Percentiles rank a stretch among this genome's conserved stretches.
These are phyloP conservation scores for Pichia paraexigua DNA, from an alignment of 805 yeast species.

Conservation along the genomic window DNA sequence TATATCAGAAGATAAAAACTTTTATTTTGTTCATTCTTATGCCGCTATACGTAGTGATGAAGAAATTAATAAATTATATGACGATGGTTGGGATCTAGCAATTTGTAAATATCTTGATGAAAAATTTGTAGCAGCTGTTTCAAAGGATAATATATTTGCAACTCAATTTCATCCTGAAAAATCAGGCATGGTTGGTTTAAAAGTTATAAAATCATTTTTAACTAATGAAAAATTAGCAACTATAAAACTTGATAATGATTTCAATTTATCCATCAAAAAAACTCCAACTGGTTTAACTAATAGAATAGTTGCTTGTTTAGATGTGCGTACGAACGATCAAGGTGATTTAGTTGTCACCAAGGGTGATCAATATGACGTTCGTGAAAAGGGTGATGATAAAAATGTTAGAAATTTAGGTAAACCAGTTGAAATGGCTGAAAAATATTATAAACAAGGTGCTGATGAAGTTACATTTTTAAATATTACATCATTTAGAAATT, in stretches of 20 bases:
- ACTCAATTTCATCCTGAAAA: slow-evolving; percentile 99
- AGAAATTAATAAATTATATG: slow-evolving; percentile 26
- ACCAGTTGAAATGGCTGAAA: slow-evolving; percentile 90
- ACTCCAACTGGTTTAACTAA: slow-evolving; percentile 61
- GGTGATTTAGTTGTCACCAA: slow-evolving; percentile 97
- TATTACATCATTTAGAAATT: slow-evolving; percentile 91
- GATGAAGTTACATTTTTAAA: slow-evolving; percentile 94
- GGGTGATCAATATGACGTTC: slow-evolving; percentile 97
- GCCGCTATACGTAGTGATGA: slow-evolving; percentile 51
- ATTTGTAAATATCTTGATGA: slow-evolving; percentile 69
- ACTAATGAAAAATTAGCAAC: slow-evolving; percentile 31
- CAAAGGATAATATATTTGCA: slow-evolving; percentile 75
- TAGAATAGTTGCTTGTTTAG: slow-evolving; percentile 92
- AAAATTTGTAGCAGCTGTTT: slow-evolving; percentile 72
- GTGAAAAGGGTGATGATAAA: slow-evolving; percentile 54
- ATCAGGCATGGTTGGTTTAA: slow-evolving; percentile 85
- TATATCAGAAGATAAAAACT: slow-evolving; percentile 58
- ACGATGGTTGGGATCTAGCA: slow-evolving; percentile 59
- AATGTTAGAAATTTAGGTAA: slow-evolving; percentile 90
- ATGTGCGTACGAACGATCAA: slow-evolving; percentile 88
- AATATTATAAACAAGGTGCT: slow-evolving; percentile 89
- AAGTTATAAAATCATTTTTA: slow-evolving; percentile 66
- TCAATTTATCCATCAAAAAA: slow-evolving; percentile 6
- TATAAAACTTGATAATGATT: background rate
- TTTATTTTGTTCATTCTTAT: slow-evolving; percentile 92